Evolutionary conservation across 257 asterid genomes (phyloP), one percentile per base, ranked within the genome.

Genomic region (Salvia rosmarinus): DNA sequence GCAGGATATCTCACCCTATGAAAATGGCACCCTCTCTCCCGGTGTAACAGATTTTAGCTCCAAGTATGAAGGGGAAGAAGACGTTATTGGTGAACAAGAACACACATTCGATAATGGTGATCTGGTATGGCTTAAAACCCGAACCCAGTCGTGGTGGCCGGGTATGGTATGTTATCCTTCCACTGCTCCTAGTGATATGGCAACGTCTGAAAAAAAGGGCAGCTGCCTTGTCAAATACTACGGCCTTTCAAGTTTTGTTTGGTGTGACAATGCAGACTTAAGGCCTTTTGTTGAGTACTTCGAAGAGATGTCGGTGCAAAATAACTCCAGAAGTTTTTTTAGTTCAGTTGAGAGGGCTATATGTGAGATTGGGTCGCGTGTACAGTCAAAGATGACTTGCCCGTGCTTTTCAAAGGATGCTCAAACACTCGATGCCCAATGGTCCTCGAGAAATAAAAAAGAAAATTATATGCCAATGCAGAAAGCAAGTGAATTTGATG

Each of bases 71-170:
- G 75, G 49, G 72, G 71, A 17, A 16, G 81, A 37, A 20, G 81
- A 37, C 21, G 35, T 23, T 49, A 67, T 54, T 12, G 84, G 52
- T 16, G 50, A 67, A 73, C 67, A 54, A 42, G 80, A 81, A 61
- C 55, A 60, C 68, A 42, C 55, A 9, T 90, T 84, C 61, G 70
- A 56, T 63, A 77, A 79, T 67, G 91, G 95, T 69, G 95, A 86
- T 74, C 67, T 90, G 50, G 96, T 90, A 20, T 92, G 97, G 98
- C 82, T 80, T 46, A 90, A 83, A 78, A 85, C 90, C 71, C 82
- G 79, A 74, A 71, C 85, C 23, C 79, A 79, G 56, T 47, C 78
- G 40, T 92, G 98, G 98, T 92, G 98, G 96, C 98, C 98, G 1
- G 97, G 95, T 55, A 77, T 85, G 68, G 70, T 92, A 61, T 80